These are phyloP conservation scores for Aspergillus unguis DNA, from an alignment of 2,329 filamentous ascomycete species.

Conservation along the genomic window DNA sequence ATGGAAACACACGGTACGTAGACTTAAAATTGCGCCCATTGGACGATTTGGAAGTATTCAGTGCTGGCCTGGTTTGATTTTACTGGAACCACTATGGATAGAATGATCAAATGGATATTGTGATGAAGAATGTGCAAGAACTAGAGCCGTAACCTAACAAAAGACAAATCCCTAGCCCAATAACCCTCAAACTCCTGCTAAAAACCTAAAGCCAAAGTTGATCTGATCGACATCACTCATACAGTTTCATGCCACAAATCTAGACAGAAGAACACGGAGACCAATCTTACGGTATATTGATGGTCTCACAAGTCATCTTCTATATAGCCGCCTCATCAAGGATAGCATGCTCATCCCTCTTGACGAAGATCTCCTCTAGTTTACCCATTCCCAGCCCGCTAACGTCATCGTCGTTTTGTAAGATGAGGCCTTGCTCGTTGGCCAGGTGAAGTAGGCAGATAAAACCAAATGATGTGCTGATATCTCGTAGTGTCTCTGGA, in stretches of 20 bases:
- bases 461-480: conserved; percentile 90
- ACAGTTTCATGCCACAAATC: not conserved
- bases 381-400: conserved; percentile 27
- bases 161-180: conserved; percentile 1
- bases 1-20: too few relatives aligned
- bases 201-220: conserved; percentile 12
- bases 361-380: conserved; percentile 46
- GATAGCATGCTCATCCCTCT: conserved; percentile 38
- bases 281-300: conserved; percentile 1
- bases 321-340: conserved; percentile 34
- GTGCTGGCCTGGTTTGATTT: not conserved
- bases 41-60: too few relatives aligned
- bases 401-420: conserved; percentile 58
- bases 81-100: too few relatives aligned
- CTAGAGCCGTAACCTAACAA: conserved; percentile 2
- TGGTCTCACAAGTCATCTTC: not conserved
- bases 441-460: conserved; percentile 88
- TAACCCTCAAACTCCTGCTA: conserved; percentile 17
- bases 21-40: too few relatives aligned
- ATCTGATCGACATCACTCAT: conserved; percentile 15
- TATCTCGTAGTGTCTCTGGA: conserved; percentile 81
- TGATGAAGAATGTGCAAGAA: not conserved
- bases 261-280: not conserved
- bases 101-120: not conserved
- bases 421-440: conserved; percentile 84